Conservation (phyloP, 2,329 filamentous ascomycete species). For the Aureobasidium uvarum region DNA sequence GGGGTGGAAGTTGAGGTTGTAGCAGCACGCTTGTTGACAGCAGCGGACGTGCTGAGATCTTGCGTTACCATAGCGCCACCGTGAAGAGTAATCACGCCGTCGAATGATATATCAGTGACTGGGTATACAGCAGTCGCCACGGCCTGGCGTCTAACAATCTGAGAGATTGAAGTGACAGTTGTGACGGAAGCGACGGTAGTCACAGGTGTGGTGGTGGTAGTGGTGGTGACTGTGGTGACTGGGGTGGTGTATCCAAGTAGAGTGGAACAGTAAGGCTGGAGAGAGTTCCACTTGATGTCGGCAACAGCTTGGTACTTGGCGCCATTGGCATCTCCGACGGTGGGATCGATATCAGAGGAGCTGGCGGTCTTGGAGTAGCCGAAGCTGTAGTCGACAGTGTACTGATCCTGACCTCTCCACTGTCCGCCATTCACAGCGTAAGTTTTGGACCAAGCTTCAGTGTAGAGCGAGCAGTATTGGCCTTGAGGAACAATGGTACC, state of each 20-base stretch:
- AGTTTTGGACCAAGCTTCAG: conserved; percentile 26
- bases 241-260: conserved; percentile 27
- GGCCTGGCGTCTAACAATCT: too few species aligned
- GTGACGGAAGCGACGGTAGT: too few species aligned
- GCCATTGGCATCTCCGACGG: conserved; percentile 1
- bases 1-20: too few species aligned
- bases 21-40: too few species aligned
- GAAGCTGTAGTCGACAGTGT: conserved; percentile 27
- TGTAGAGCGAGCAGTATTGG: conserved; percentile 29
- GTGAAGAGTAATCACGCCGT: too few species aligned
- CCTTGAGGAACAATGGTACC: conserved; percentile 14
- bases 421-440: conserved; percentile 32
- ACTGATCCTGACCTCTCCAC: conserved; percentile 27
- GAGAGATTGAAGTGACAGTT: too few species aligned
- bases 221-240: too few species aligned
- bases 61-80: too few species aligned
- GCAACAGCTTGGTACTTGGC: conserved; percentile 27
- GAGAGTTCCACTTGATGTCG: conserved; percentile 22
- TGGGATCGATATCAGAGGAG: neutral
- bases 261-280: conserved; percentile 29
- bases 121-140: too few species aligned
- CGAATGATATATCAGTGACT: too few species aligned
- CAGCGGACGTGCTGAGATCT: too few species aligned
- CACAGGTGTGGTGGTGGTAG: conserved; percentile 19
- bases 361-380: conserved; percentile 18